phyloP scores from a whole-genome alignment of 2,329 filamentous ascomycete species.

The Exophiala sp. region DNA sequence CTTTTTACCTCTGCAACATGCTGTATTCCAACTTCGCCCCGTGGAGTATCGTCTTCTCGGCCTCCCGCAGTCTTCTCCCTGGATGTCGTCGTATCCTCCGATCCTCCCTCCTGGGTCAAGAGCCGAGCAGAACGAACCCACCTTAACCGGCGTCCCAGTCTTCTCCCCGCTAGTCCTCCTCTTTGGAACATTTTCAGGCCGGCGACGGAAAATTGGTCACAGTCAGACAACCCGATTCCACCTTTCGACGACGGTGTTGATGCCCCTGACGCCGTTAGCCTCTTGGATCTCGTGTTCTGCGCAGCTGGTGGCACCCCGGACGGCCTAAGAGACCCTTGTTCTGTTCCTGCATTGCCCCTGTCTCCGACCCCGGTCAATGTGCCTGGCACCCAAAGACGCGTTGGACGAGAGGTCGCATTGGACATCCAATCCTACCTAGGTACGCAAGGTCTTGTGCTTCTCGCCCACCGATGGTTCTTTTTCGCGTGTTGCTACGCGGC shows the following conservation, averaged over 20 bases:
- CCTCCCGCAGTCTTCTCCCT: neutral
- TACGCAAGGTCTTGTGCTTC: conserved; percentile 1
- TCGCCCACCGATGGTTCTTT: no score
- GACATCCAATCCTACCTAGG: conserved; percentile 7
- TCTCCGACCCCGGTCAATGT: conserved; percentile 4
- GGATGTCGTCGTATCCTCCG: neutral
- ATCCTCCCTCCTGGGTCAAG: neutral
- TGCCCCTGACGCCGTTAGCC: neutral
- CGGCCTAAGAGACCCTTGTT: neutral
- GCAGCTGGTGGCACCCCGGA: neutral
- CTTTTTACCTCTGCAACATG: no score
- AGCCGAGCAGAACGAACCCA: neutral
- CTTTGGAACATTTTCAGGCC: neutral
- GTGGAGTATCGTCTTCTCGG: no score
- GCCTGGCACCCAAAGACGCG: neutral
- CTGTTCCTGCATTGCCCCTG: conserved; percentile 5
- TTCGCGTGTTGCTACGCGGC: neutral
- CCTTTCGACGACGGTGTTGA: neutral
- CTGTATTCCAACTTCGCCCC: no score
- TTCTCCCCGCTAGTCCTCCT: neutral
- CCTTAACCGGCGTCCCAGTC: neutral
- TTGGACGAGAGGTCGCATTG: conserved; percentile 4
- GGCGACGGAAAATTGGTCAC: neutral
- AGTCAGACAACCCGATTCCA: neutral
- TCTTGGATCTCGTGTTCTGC: neutral